A percentile compares a stretch with the other conserved stretches of the same genome.
phyloP scores from a whole-genome alignment of 1,284 basidiomycete species.

The Leccinum subrobustum region DNA sequence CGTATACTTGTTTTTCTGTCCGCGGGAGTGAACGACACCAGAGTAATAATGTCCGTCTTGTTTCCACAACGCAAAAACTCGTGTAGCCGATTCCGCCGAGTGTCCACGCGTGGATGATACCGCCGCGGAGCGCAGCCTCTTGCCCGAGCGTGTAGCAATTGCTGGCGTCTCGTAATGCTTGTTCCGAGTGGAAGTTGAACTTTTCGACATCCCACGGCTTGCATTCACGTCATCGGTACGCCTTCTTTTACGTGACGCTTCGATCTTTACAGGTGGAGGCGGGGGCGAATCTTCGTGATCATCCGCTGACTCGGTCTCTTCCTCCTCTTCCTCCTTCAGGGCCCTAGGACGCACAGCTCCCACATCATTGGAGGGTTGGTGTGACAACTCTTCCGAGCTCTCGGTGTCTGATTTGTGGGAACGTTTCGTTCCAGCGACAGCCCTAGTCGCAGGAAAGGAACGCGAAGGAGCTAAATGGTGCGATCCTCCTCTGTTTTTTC shows the following conservation, averaged over 20 bases:
- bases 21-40: conserved; percentile 47
- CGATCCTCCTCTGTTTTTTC: conserved; percentile 4
- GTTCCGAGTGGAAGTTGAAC: conserved; percentile 28
- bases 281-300: conserved; percentile 22
- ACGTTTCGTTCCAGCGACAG: conserved; percentile 22
- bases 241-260: conserved; percentile 49
- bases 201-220: conserved; percentile 22
- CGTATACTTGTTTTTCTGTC: conserved; percentile 35
- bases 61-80: conserved; percentile 69
- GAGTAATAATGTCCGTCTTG: conserved; percentile 59
- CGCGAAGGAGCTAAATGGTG: conserved; percentile 2
- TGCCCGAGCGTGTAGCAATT: conserved; percentile 29
- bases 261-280: conserved; percentile 25
- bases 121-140: conserved; percentile 31
- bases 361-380: conserved; percentile 7
- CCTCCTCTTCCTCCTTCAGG: conserved; percentile 39
- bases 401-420: conserved; percentile 29
- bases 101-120: conserved; percentile 26
- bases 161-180: conserved; percentile 35
- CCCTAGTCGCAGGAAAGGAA: conserved; percentile 5
- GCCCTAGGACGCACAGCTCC: conserved; percentile 8
- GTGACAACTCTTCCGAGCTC: conserved; percentile 16
- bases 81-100: conserved; percentile 37
- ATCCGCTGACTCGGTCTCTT: conserved; percentile 44
- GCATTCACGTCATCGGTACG: conserved; percentile 34